Base-by-base conservation (phyloP, 2,329 filamentous ascomycete genomes). In the Capronia epimyces region DNA sequence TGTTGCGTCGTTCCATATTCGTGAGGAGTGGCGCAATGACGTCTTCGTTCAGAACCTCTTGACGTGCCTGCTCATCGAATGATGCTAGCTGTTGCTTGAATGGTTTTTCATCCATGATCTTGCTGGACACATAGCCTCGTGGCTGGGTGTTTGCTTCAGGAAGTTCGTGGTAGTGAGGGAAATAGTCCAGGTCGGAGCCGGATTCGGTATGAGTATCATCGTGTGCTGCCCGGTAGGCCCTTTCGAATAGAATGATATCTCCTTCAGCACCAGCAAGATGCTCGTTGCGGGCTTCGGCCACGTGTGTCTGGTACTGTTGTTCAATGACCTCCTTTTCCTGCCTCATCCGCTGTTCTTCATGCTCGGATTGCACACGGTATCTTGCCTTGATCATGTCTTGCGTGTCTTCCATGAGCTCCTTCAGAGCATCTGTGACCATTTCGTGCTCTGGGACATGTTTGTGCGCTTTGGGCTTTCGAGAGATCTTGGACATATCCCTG, bases 201-300 rank as follows among this genome's bases (percentile, higher is more conserved):
- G 67, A 67, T 58, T 66, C 67, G 21, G 69, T 72, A 46, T 70
- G 66, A 42, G 70, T 69, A 41, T 71, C 69, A 52, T 72, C 69
- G 47, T 67, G 66, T 13, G 65, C 68, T 34, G 65, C 66, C 25
- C 64, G 65, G 41, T 65, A 62, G n/a, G 67, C 66, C 48, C 68
- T 65, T 20, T 69, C 63, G 41, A 69, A 66, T 5, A 65, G 60
- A 60, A 70, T 67, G 48, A 68, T 69, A 10, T 66, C 67, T 31
- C 69, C 69, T 52, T 67, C 62, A 15, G 67, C 66, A n/a, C 68
- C 69, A 45, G 63, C 55, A 18, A 70, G 62, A 53, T 70, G 67
- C 43, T 72, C 69, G 45, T 53, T 43, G 21, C 55, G 53, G 34
- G 50, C 36, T 39, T 56, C 50, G 15, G 36, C 24, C n/a, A 68